Conservation (phyloP, 2,329 filamentous ascomycete genomes). For the Cordyceps farinosa region DNA sequence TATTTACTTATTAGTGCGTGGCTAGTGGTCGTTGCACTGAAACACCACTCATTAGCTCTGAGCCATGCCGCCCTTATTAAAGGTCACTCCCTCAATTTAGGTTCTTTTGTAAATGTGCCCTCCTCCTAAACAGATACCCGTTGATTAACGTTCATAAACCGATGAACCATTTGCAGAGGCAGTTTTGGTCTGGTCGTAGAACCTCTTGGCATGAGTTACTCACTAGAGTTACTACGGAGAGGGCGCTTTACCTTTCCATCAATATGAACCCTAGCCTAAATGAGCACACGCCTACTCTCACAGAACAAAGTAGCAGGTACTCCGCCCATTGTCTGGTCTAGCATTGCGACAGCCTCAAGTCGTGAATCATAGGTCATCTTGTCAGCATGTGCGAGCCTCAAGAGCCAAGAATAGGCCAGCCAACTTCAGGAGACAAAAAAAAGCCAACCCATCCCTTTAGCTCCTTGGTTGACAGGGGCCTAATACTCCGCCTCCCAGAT, state of each 20-base stretch:
- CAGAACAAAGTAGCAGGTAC: neutral
- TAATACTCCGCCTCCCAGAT: conserved; percentile 2
- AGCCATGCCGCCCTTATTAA: neutral
- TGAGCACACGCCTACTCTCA: neutral
- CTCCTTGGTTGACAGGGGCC: neutral
- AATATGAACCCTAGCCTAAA: neutral
- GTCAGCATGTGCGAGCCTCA: conserved; percentile 5
- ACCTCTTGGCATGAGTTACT: neutral
- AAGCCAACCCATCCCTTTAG: neutral
- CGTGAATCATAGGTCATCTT: neutral
- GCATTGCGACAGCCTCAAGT: neutral
- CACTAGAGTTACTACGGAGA: no score
- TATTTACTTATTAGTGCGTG: neutral
- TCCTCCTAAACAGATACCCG: no score
- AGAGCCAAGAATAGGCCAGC: neutral
- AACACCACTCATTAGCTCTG: neutral
- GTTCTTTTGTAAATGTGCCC: neutral
- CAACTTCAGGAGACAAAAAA: no score
- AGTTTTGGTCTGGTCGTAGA: neutral
- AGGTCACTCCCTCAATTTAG: neutral
- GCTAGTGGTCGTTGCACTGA: neutral
- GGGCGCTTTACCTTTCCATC: neutral
- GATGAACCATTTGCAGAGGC: neutral
- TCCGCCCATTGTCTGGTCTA: neutral
- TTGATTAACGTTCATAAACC: neutral